Base-by-base conservation (phyloP, 2,329 filamentous ascomycete genomes). In the Apiospora kogelbergensis region DNA sequence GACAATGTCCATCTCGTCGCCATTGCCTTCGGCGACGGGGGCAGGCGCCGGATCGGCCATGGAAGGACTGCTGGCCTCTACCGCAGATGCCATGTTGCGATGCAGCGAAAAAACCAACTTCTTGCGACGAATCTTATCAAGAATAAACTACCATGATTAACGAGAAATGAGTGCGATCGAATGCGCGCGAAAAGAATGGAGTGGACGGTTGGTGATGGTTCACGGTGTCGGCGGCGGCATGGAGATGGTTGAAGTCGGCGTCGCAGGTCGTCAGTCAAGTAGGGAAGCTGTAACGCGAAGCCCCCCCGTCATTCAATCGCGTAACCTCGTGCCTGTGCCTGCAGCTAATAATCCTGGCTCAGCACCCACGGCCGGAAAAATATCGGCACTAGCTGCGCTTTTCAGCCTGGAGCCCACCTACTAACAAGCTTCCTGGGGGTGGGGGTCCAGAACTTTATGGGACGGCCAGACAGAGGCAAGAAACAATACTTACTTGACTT, bases 221-320 rank as follows among this genome's bases (percentile, higher is more conserved):
- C 53, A 37, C 30, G 3, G 17, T 11, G 20, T 37, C 17, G 9
- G 17, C 30, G 53, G 37, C 30, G 20, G 7, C 53, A 37, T 33
- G 30, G 33, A 37, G 26, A 37, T 17, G 20, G 30, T 22, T 37
- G 53, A 60, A 37, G 53, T 60, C 30, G 26, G 53, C 53, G 30
- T 60, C 26, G 53, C 53, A 60, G 30, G 37, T 60, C 7, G 9
- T 60, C 26, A 33, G 9, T 60, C 26, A 37, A 60, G 9, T 37
- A 60, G 30, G 53, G 53, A 60, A 60, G 53, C 53, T 60, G 53
- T 60, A 60, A 60, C 53, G 30, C 53, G 53, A 60, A 60, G 30
- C 30, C 53, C 53, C 53, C 53, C 53, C 53, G 53, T 60, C 53
- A 60, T 60, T 60, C 53, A 60, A 60, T 60, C 53, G 53, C 53